Base-by-base conservation (phyloP, 306 rosid species). In the Phaseolus lunatus region DNA sequence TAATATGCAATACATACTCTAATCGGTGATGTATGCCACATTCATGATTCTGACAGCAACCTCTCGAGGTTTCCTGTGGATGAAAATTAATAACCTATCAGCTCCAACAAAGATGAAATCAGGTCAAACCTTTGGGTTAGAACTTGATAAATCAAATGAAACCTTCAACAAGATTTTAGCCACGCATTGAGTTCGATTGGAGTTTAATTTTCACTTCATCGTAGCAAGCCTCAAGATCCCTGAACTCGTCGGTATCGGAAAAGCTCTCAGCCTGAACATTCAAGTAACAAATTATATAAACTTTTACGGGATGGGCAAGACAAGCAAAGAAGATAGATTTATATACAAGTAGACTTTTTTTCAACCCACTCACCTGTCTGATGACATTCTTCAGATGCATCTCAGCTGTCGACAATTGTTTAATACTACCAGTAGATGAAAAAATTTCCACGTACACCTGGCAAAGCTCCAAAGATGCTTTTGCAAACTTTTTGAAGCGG, bases 381-480 rank as follows among this genome's bases (percentile, higher is more conserved):
- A 89, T 82, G 48, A 82, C 84, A 86, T 77, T 95, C 86, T 88
- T 95, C 53, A 95, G 83, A 84, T 92, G 98, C 98, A 90, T 92
- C 76, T 95, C 97, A 39, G 97, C 97, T 1, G 88, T 53, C 64
- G 81, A 74, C 68, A 95, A 88, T 75, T 92, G 97, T 56, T 80
- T 90, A 31, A 45, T 70, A 82, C 89, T 90, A 56, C 87, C 90
- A 23, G 90, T 75, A 62, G 98, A 83, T 31, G 87, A 69, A 29
- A 89, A 88, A 75, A 95, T 88, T 82, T 92, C 90, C 83, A 85
- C 69, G 75, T 95, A 92, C 59, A 95, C 92, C 82, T 81, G 87
- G 92, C 96, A 89, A 53, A 95, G 96, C 83, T 92, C 97, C 84
- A 92, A 72, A 23, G 97, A 92, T 19, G 98, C 96, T 72, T 70